Evolutionary conservation across 2,329 filamentous ascomycete species (phyloP).

Genomic region (Botrytis sinoallii): DNA sequence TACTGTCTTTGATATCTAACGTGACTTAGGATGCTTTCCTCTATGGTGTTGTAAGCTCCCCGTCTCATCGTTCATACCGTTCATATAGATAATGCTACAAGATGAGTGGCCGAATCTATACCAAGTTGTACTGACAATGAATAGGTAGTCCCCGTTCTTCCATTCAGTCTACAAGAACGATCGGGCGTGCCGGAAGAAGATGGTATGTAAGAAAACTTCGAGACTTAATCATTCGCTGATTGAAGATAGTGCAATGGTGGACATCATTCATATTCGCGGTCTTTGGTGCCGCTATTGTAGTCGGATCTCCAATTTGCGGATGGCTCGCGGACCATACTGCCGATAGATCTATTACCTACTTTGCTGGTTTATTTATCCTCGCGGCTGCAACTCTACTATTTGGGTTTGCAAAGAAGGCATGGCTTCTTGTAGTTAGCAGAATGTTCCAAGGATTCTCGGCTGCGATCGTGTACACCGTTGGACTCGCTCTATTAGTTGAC

Average conservation of each 20-base stretch:
- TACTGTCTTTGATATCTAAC: conserved; percentile 8
- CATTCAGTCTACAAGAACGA: conserved; percentile 58
- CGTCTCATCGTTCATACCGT: neutral
- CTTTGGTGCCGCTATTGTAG: conserved; percentile 21
- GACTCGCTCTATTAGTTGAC: conserved; percentile 66
- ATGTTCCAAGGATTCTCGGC: conserved; percentile 45
- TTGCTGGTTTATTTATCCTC: conserved; percentile 51
- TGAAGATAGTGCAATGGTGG: conserved; percentile 20
- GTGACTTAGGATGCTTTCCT: conserved; percentile 53
- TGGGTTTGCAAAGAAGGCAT: conserved; percentile 46
- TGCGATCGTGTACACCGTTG: conserved; percentile 70
- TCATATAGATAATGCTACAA: neutral
- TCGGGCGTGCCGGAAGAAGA: conserved; percentile 48
- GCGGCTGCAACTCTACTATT: conserved; percentile 55
- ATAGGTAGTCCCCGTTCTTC: conserved; percentile 63
- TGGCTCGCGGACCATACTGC: conserved; percentile 53
- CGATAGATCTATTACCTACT: conserved; percentile 58
- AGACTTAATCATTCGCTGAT: neutral
- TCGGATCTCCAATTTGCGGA: conserved; percentile 16
- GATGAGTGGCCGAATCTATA: neutral
- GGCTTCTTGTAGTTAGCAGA: conserved; percentile 15
- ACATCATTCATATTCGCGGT: conserved; percentile 19
- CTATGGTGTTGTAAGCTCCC: conserved; percentile 45
- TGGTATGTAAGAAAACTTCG: conserved; percentile 17
- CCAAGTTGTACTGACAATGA: neutral